Base-by-base conservation (phyloP, 805 yeast species). In the Candida adriatica region DNA sequence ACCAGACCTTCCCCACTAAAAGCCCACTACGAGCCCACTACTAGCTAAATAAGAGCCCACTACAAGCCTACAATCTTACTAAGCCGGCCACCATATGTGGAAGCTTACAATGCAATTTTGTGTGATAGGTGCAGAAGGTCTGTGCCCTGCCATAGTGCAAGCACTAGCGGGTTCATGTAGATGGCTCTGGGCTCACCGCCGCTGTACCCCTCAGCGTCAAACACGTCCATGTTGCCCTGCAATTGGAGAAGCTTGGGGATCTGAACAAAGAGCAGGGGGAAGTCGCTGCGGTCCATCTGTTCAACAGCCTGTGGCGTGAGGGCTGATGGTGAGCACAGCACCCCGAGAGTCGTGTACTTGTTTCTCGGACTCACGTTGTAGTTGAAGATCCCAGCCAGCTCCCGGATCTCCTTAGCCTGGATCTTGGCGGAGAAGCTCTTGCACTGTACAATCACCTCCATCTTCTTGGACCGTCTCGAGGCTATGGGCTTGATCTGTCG, bases 391-490 rank as follows among this genome's bases (percentile, higher is more conserved):
- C 53, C 53, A 2, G 43, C 34, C 3, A 49, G 36, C 25, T 49
- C 53, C 18, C 53, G 26, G 6, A 49, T 44, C 28, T 49, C 52
- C 29, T 42, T 47, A 8, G 53, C 51, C 4, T 43, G 37, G 20
- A 49, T 42, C 38, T 49, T 49, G 9, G 40, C 29, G 2, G 46
- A 34, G 19, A 45, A 42, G 26, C 42, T 37, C 26, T 49, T 49
- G 26, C 54, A 49, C 24, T 49, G 54, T 1, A 49, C 42, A 8
- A 49, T n/a, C 1, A 49, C 39, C 21, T 49, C 46, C 30, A 49
- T 23, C 9, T 17, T 13, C 2, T 28, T 20, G 1, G 31, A 27
- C 13, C 27, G 31, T 16, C 37, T 29, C 10, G 24, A 13, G 3
- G 35, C 18, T 4, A 32, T 31, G 2, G 46, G 49, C 13, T 37